These are phyloP conservation scores for Sporisorium scitamineum DNA, from an alignment of 1,284 basidiomycete species.

Conservation along the genomic window DNA sequence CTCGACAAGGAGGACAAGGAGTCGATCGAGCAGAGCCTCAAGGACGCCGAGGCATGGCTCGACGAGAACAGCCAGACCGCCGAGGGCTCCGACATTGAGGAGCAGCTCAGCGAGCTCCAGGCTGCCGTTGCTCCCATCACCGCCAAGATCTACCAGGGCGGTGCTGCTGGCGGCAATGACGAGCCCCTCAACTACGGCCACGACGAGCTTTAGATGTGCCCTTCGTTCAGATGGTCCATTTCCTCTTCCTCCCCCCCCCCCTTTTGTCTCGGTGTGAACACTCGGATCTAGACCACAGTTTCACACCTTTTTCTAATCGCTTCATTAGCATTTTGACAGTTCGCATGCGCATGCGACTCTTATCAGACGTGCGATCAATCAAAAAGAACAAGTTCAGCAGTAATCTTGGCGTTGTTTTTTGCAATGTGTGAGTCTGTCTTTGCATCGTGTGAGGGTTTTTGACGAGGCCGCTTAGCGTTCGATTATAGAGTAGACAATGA, in stretches of 20 bases:
- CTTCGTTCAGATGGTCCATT: background rate
- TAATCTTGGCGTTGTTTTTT: too few relatives aligned
- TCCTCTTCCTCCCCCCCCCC: background rate
- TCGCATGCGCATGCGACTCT: conserved; percentile 1
- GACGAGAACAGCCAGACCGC: conserved; percentile 67
- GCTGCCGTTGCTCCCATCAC: conserved; percentile 68
- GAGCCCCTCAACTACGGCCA: conserved; percentile 67
- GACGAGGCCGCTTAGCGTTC: too few relatives aligned
- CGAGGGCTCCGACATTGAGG: conserved; percentile 68
- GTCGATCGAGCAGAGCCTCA: conserved; percentile 65
- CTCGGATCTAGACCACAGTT: conserved; percentile 1
- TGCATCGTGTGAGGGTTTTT: background rate
- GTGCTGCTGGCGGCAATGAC: conserved; percentile 51
- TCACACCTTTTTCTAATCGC: background rate
- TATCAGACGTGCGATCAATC: conserved; percentile 8
- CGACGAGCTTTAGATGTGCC: conserved; percentile 64
- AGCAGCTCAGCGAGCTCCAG: conserved; percentile 68
- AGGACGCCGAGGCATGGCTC: conserved; percentile 68
- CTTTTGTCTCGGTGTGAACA: background rate
- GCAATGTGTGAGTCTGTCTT: background rate
- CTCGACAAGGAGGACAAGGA: conserved; percentile 69
- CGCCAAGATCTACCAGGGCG: conserved; percentile 66
- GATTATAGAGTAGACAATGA: too few relatives aligned
- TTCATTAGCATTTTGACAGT: conserved; percentile 1
- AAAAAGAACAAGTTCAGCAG: conserved; percentile 11